Percentiles rank a stretch among this genome's conserved stretches.
Evolutionary conservation across 345 rosid genomes (phyloP).

Genomic region (Fremontodendron californicum): DNA sequence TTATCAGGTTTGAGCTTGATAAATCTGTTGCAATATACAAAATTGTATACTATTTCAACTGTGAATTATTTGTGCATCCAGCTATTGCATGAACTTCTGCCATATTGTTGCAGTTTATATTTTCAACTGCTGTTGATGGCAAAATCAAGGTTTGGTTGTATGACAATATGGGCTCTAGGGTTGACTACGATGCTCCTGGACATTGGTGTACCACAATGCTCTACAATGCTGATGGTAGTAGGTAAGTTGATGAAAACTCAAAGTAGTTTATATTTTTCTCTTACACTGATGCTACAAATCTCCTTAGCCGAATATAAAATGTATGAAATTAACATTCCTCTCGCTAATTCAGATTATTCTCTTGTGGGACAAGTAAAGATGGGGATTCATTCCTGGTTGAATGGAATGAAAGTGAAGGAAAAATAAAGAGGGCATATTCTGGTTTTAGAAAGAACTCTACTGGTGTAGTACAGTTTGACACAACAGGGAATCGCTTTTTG

Average conservation of each 20-base stretch:
- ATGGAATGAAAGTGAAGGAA: constrained; percentile 80
- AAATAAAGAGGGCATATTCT: constrained; percentile 49
- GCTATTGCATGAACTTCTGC: background rate
- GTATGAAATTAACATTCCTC: background rate
- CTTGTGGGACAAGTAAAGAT: constrained; percentile 77
- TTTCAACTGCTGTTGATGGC: constrained; percentile 85
- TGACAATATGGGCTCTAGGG: constrained; percentile 70
- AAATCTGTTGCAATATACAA: background rate
- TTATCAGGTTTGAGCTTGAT: background rate
- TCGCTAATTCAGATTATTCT: constrained; percentile 46
- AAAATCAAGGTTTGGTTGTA: constrained; percentile 92
- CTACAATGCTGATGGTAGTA: constrained; percentile 83
- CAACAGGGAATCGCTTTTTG: constrained; percentile 54
- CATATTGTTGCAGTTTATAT: constrained; percentile 54
- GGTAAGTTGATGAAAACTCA: constrained; percentile 35
- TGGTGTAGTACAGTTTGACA: constrained; percentile 66
- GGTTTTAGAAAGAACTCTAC: constrained; percentile 64
- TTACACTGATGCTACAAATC: background rate
- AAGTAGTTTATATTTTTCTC: too few species aligned
- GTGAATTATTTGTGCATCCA: background rate
- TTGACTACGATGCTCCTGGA: constrained; percentile 89
- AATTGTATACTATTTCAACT: background rate
- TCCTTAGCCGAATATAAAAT: background rate
- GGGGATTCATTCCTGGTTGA: constrained; percentile 72
- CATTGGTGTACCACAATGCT: constrained; percentile 77